A percentile compares a stretch with the other conserved stretches of the same genome.
These are phyloP conservation scores for Lentinula raphanica DNA, from an alignment of 768 basidiomycete species.

Conservation along the genomic window DNA sequence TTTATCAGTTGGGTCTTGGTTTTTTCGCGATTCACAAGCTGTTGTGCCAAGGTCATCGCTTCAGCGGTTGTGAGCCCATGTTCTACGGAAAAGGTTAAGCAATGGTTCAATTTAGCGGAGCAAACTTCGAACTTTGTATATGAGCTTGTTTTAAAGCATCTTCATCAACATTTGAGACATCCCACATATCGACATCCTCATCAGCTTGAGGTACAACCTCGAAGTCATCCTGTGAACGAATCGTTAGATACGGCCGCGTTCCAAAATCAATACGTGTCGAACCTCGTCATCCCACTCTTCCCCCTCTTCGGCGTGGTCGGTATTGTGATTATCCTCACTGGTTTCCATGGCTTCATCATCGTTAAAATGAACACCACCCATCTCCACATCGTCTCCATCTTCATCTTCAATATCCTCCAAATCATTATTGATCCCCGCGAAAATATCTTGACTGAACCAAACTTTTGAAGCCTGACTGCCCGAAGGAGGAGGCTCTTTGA, in stretches of 20 bases:
- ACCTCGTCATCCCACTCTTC: constrained; percentile 23
- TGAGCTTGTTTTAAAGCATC: constrained; percentile 61
- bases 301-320: constrained; percentile 18
- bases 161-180: constrained; percentile 71
- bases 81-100: constrained; percentile 37
- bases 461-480: constrained; percentile 61
- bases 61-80: constrained; percentile 82
- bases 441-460: constrained; percentile 97
- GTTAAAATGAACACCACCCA: constrained; percentile 9
- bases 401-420: constrained; percentile 29
- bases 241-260: neutral
- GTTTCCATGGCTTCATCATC: constrained; percentile 24
- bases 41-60: constrained; percentile 87
- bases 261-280: no score
- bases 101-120: neutral
- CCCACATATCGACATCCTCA: constrained; percentile 69
- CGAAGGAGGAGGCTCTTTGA: constrained; percentile 31
- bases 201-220: constrained; percentile 71
- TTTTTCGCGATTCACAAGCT: constrained; percentile 83
- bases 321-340: constrained; percentile 6
- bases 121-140: constrained; percentile 50
- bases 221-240: constrained; percentile 51
- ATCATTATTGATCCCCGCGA: constrained; percentile 56
- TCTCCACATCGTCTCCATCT: constrained; percentile 16
- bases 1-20: constrained; percentile 88